Percentiles rank a stretch among this genome's conserved stretches.
Evolutionary conservation across 441 rosid species (phyloP).

Genomic region (Biscutella laevigata): DNA sequence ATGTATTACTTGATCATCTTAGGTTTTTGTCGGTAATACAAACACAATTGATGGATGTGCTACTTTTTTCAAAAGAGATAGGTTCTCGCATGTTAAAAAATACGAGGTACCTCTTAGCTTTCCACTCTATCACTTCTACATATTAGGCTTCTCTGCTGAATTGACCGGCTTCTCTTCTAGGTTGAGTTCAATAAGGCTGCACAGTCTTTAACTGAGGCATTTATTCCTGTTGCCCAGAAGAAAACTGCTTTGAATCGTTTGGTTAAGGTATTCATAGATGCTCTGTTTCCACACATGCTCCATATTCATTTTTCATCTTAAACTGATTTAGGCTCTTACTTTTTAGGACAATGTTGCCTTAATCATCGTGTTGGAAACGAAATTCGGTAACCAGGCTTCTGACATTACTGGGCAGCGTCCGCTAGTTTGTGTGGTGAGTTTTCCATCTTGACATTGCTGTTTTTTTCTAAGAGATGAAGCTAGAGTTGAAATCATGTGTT

Average conservation of each 20-base stretch:
- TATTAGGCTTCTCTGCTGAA: not conserved
- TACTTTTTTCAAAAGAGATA: constrained; percentile 74
- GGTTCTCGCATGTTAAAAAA: too few relatives aligned
- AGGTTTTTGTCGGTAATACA: constrained; percentile 61
- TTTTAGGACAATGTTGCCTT: constrained; percentile 74
- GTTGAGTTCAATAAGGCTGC: constrained; percentile 93
- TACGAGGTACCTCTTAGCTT: constrained; percentile 49
- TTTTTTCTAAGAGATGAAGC: not conserved
- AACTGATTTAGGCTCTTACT: constrained; percentile 15
- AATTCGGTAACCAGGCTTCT: constrained; percentile 61
- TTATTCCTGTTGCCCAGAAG: constrained; percentile 66
- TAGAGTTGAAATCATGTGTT: not conserved
- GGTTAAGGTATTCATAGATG: constrained; percentile 48
- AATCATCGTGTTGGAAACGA: constrained; percentile 74
- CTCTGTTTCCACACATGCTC: not conserved
- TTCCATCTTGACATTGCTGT: not conserved
- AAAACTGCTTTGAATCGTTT: constrained; percentile 69
- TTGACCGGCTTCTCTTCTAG: constrained; percentile 27
- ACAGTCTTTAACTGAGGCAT: constrained; percentile 79
- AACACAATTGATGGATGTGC: constrained; percentile 78
- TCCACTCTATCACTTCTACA: not conserved
- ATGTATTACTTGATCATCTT: constrained; percentile 15
- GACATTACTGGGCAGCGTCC: constrained; percentile 75
- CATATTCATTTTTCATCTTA: not conserved
- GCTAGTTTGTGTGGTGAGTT: constrained; percentile 75